phyloP scores from a whole-genome alignment of 768 basidiomycete genomes.

The Hortiboletus flavorubellus region DNA sequence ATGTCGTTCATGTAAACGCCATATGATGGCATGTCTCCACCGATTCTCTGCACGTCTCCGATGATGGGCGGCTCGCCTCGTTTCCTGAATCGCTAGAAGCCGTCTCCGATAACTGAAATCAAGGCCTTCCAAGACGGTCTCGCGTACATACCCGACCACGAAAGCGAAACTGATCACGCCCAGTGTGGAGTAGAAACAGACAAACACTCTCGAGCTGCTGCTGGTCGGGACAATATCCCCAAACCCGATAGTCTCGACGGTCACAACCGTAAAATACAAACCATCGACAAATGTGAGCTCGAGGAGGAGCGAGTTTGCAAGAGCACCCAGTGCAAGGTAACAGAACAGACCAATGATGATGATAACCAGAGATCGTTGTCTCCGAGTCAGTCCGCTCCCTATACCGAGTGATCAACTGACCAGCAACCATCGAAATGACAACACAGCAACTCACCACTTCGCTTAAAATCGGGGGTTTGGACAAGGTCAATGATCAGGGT shows the following conservation, averaged over 20 bases:
- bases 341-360: constrained; percentile 69
- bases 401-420: neutral
- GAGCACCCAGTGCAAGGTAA: constrained; percentile 72
- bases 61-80: constrained; percentile 40
- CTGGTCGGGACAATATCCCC: constrained; percentile 66
- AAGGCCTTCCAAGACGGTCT: constrained; percentile 69
- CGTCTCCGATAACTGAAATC: constrained; percentile 63
- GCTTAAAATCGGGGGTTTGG: constrained; percentile 57
- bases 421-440: neutral
- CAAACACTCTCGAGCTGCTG: constrained; percentile 54
- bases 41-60: constrained; percentile 46
- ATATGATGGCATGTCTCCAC: constrained; percentile 62
- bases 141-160: constrained; percentile 61
- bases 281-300: constrained; percentile 64
- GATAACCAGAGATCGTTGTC: constrained; percentile 77
- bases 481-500: constrained; percentile 63
- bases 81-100: constrained; percentile 42
- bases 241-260: constrained; percentile 73
- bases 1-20: constrained; percentile 51
- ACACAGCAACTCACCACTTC: constrained; percentile 46
- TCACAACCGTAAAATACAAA: constrained; percentile 73
- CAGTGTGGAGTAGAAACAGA: constrained; percentile 52
- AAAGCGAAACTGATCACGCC: constrained; percentile 66
- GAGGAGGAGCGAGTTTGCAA: constrained; percentile 50
- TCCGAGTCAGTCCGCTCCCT: constrained; percentile 80